Evolutionary conservation across 768 basidiomycete genomes (phyloP), one percentile per base, ranked within the genome.

Genomic region (Leccinum rimulosum): DNA sequence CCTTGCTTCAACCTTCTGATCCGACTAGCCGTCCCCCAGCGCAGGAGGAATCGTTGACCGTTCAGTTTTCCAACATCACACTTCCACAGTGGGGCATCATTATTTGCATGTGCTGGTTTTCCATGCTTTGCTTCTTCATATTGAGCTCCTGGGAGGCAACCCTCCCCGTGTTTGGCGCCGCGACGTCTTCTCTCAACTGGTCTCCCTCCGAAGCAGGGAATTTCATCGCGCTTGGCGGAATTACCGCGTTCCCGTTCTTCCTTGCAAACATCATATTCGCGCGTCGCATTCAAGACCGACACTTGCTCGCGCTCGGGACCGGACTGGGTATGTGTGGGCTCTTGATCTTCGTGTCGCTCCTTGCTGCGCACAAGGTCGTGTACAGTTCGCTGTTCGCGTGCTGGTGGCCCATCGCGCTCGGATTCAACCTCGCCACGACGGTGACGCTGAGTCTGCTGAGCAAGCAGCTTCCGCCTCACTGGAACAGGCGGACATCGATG

Each of bases 171-270:
- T 87, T 82, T 68, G 79, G 82, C 17, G 78, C 80, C 49, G 66
- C 63, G 19, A 69, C 65, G 6, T 68, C 72, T 15, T 64, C 72
- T 19, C 81, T 87, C 66, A 68, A 77, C 65, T 87, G 82, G 77
- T 79, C 81, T 14, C 87, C 86, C 2, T 87, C 81, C 65, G 76
- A 79, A 17, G 84, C 86, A 3, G 88, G 85, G 8, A 88, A 88
- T 72, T 84, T 87, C 72, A 85, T 88, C 69, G 86, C 84, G 27
- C 78, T 89, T 11, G 86, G 86, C 17, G 88, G 85, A 10, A 73
- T 82, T 27, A 74, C 79, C 25, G 77, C 82, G 30, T 82, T 88
- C 68, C 87, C 88, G 4, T 87, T 89, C 77, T 83, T 89, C 55
- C 75, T 87, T 58, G 64, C 77, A 28, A 88, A 86, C 71, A 75